phyloP scores from a whole-genome alignment of 2,329 filamentous ascomycete species.

The Cladosporium cucumerinum region DNA sequence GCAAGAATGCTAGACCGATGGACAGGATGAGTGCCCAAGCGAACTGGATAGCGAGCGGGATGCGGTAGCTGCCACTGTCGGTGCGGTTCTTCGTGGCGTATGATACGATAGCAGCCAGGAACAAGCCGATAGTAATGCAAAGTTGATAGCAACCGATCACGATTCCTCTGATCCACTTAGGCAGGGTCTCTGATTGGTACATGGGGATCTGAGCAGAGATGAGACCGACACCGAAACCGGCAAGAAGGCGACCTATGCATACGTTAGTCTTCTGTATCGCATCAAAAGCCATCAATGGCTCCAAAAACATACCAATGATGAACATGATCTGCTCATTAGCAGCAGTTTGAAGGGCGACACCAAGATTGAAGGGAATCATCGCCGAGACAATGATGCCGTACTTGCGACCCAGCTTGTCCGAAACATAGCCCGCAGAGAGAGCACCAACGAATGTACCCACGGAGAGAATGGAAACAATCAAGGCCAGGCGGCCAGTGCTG shows the following conservation, averaged over 20 bases:
- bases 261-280: background rate
- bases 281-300: background rate
- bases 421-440: conserved; percentile 65
- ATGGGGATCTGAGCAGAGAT: conserved; percentile 61
- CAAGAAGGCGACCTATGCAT: conserved; percentile 51
- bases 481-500: conserved; percentile 43
- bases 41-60: conserved; percentile 37
- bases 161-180: conserved; percentile 76
- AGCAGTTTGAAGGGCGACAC: conserved; percentile 69
- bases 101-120: conserved; percentile 66
- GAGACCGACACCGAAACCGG: conserved; percentile 67
- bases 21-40: conserved; percentile 36
- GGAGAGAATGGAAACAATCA: conserved; percentile 79
- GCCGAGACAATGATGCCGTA: conserved; percentile 65
- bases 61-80: conserved; percentile 37
- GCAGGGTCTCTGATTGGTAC: conserved; percentile 78
- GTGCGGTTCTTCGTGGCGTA: conserved; percentile 55
- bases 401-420: conserved; percentile 68
- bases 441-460: conserved; percentile 75
- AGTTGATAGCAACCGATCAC: conserved; percentile 74
- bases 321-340: conserved; percentile 60
- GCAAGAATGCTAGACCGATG: conserved; percentile 32
- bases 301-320: conserved; percentile 33
- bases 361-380: conserved; percentile 62
- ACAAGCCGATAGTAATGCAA: conserved; percentile 69